Evolutionary conservation across 1,284 basidiomycete species (phyloP), one percentile per base, ranked within the genome.

Genomic region (Polyporus tsugae): DNA sequence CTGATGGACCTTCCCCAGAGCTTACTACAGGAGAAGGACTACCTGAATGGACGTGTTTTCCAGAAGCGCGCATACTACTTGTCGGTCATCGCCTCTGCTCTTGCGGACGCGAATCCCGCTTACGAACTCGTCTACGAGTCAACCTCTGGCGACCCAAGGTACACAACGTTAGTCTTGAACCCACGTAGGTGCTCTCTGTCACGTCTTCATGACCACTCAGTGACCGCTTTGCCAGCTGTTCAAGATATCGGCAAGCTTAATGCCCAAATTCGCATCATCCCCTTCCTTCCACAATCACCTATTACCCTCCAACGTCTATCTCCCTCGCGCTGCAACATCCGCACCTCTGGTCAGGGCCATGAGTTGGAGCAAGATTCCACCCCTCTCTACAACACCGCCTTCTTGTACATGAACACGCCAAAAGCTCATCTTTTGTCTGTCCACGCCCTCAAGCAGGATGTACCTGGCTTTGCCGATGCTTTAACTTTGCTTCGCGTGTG

Each of bases 21-120:
- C 57, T 81, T 98, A 35, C 96, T 99, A 76, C 95, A 98, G 81
- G 94, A 97, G 74, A 99, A 99, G 79, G 97, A 99, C 78, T 95
- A 96, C 73, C 83, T 96, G 65, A 94, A 97, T 77, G 89, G 90
- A 42, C 89, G 98, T 22, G 97, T 95, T 80, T 97, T 97, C 78
- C 93, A 97, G 79, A 99, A 99, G 80, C 86, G 95, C 55, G 92
- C 95, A 0, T 97, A 93, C 78, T 99, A 96, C 81, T 87, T 99
- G 15, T 92, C 96, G 9, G 88, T 88, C 4, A 83, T 99, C 62
- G 94, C 93, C 3, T 85, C 88, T 10, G 87, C 89, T 0, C 79
- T 98, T 46, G 81, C 80, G 58, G 78, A 81, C 29, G 79, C 82
- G 57, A 83, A 85, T 70, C 80, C 76, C 62, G 78, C 82, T 44